phyloP scores from a whole-genome alignment of 768 basidiomycete species.

The Trametes cinnabarina region DNA sequence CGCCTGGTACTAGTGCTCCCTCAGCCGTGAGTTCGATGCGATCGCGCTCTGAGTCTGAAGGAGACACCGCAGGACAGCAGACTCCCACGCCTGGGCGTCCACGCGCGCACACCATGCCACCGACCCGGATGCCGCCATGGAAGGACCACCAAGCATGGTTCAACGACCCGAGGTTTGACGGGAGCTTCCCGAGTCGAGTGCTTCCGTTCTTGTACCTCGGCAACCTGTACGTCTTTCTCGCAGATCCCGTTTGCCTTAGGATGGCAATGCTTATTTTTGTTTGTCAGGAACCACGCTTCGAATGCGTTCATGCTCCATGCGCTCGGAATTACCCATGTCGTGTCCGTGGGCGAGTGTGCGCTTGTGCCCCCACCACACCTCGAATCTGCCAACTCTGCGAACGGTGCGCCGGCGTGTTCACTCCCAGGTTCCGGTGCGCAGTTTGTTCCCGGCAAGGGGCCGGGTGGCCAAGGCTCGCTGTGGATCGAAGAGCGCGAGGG shows the following conservation, averaged over 20 bases:
- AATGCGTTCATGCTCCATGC: conserved; percentile 97
- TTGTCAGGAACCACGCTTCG: conserved; percentile 78
- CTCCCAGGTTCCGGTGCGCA: conserved; percentile 31
- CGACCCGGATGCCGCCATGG: conserved; percentile 41
- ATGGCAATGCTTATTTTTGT: conserved; percentile 2
- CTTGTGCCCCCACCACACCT: conserved; percentile 72
- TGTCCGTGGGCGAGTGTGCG: conserved; percentile 94
- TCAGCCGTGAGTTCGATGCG: conserved; percentile 11
- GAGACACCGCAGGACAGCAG: not conserved
- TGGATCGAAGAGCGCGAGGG: conserved; percentile 89
- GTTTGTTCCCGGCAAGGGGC: conserved; percentile 44
- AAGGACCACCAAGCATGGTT: conserved; percentile 89
- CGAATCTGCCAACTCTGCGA: conserved; percentile 1
- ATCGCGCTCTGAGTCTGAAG: conserved; percentile 18
- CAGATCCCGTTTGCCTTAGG: conserved; percentile 9
- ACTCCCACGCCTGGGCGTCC: conserved; percentile 41
- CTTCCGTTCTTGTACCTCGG: conserved; percentile 93
- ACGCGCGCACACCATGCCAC: conserved; percentile 68
- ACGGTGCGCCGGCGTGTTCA: conserved; percentile 6
- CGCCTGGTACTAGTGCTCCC: not conserved
- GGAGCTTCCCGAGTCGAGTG: conserved; percentile 92
- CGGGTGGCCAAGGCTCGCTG: conserved; percentile 63
- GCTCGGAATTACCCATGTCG: conserved; percentile 94
- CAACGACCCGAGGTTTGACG: conserved; percentile 89
- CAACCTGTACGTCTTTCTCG: conserved; percentile 67